These are phyloP conservation scores for Candida tibetensis DNA, from an alignment of 805 yeast genomes.

Conservation along the genomic window DNA sequence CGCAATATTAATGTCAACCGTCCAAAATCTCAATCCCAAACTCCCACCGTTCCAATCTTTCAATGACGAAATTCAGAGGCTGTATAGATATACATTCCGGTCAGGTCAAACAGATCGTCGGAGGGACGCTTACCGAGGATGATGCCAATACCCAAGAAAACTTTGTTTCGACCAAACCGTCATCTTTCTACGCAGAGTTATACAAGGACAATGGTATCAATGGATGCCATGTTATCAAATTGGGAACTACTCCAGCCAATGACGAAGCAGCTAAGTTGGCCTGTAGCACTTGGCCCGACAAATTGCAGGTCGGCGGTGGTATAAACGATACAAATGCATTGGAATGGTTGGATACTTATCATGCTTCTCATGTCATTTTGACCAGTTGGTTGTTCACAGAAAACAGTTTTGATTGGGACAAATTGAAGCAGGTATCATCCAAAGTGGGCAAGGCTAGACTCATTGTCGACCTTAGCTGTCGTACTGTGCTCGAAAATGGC, in stretches of 20 bases:
- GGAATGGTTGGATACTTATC: slow-evolving; percentile 64
- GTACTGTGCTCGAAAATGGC: slow-evolving; percentile 35
- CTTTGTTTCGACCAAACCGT: slow-evolving; percentile 71
- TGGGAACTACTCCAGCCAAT: slow-evolving; percentile 74
- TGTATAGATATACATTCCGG: slow-evolving; percentile 96
- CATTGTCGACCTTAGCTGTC: slow-evolving; percentile 90
- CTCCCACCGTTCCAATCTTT: too few relatives aligned
- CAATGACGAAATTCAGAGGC: slow-evolving; percentile 86
- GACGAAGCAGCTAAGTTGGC: slow-evolving; percentile 83
- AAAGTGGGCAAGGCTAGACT: slow-evolving; percentile 62
- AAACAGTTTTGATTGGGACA: slow-evolving; percentile 46
- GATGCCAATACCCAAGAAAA: slow-evolving; percentile 45
- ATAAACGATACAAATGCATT: slow-evolving; percentile 71
- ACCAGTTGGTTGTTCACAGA: slow-evolving; percentile 86
- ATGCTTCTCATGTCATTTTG: slow-evolving; percentile 86
- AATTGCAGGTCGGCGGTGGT: slow-evolving; percentile 91
- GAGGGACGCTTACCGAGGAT: slow-evolving; percentile 73
- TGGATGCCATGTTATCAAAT: slow-evolving; percentile 92
- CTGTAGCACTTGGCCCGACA: slow-evolving; percentile 64
- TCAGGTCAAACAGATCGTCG: slow-evolving; percentile 94
- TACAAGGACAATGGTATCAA: slow-evolving; percentile 55
- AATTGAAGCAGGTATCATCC: slow-evolving; percentile 49
- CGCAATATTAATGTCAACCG: too few relatives aligned
- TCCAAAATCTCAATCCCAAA: too few relatives aligned
- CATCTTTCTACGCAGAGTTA: slow-evolving; percentile 70